Conservation (phyloP, 208 protist species). For the Trypanosoma grayi region DNA sequence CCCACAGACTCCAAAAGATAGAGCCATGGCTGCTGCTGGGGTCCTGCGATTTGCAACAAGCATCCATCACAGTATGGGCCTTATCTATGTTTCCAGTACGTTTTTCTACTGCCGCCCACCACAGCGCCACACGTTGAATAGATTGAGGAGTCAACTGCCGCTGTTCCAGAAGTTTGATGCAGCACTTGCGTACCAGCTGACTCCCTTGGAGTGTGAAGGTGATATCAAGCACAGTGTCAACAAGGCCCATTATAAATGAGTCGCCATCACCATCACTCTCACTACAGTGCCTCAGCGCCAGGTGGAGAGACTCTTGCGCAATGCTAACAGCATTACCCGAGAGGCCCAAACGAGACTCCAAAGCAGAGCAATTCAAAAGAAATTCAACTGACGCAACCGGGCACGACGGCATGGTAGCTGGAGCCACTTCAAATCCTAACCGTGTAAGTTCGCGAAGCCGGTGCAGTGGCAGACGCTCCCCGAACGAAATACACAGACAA, state of each 20-base stretch:
- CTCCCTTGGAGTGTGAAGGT: conserved; percentile 45
- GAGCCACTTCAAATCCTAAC: conserved; percentile 42
- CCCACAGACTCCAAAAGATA: conserved; percentile 76
- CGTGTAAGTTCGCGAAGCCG: conserved; percentile 65
- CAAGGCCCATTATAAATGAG: conserved; percentile 34
- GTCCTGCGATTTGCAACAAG: conserved; percentile 70
- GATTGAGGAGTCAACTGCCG: conserved; percentile 30
- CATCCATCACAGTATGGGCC: conserved; percentile 63
- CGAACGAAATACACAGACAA: conserved; percentile 41
- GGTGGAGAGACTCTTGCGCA: conserved; percentile 26
- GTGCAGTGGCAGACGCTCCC: conserved; percentile 37
- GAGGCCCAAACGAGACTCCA: conserved; percentile 59
- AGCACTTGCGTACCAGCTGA: conserved; percentile 37
- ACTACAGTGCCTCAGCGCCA: conserved; percentile 19
- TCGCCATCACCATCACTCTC: conserved; percentile 27
- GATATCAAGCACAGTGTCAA: conserved; percentile 55
- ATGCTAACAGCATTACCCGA: conserved; percentile 49
- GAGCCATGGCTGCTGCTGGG: conserved; percentile 45
- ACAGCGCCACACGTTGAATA: conserved; percentile 64
- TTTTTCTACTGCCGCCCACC: conserved; percentile 77
- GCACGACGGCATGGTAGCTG: conserved; percentile 23
- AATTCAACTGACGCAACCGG: conserved; percentile 45
- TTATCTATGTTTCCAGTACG: conserved; percentile 42
- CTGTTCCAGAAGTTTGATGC: conserved; percentile 35
- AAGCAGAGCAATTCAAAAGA: conserved; percentile 49